These are phyloP conservation scores for Torrubiella hemipterigena DNA, from an alignment of 2,329 filamentous ascomycete genomes.

Conservation along the genomic window DNA sequence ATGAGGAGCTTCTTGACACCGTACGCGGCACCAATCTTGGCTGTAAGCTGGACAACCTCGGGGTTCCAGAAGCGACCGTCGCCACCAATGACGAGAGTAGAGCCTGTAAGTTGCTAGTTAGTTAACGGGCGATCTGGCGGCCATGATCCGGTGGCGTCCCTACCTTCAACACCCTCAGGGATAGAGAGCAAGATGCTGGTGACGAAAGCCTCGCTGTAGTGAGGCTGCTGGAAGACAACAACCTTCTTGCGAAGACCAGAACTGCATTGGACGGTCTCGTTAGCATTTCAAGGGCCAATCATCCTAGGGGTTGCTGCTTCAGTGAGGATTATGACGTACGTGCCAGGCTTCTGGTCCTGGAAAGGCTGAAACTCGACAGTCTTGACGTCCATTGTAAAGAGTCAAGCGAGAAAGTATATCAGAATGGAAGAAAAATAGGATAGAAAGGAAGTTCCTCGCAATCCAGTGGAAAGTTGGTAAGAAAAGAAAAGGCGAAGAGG, in stretches of 20 bases:
- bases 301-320: too few relatives aligned
- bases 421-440: neutral
- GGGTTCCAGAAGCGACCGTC: conserved; percentile 97
- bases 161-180: conserved; percentile 78
- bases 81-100: conserved; percentile 91
- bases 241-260: conserved; percentile 99
- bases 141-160: conserved; percentile 8
- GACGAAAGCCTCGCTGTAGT: conserved; percentile 96
- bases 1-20: conserved; percentile 98
- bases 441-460: too few relatives aligned
- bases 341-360: conserved; percentile 96
- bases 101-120: conserved; percentile 25
- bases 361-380: conserved; percentile 77
- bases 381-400: conserved; percentile 52
- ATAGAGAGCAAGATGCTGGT: conserved; percentile 92
- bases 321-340: conserved; percentile 63
- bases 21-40: conserved; percentile 92
- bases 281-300: neutral
- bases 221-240: conserved; percentile 85
- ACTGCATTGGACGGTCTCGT: conserved; percentile 32
- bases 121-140: conserved; percentile 3
- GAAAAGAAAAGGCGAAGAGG: conserved; percentile 7
- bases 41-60: conserved; percentile 91
- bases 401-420: conserved; percentile 5
- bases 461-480: conserved; percentile 1